Evolutionary conservation across 129 eudicot genomes (phyloP).

Genomic region (Artemisia argyi): DNA sequence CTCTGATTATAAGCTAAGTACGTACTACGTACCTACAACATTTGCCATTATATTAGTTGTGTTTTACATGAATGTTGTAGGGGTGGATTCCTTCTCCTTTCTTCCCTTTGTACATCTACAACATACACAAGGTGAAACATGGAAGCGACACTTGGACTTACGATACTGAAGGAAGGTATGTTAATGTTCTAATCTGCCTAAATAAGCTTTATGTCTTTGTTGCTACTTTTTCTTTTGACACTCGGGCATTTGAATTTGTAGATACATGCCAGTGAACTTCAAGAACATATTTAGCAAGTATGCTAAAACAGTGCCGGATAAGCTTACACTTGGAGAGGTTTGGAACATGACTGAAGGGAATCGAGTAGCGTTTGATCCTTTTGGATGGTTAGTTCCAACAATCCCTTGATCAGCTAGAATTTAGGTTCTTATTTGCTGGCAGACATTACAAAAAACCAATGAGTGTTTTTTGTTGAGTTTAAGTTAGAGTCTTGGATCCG

Average conservation of each 20-base stretch:
- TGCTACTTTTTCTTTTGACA: background rate
- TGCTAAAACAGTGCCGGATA: conserved; percentile 65
- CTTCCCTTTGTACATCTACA: conserved; percentile 66
- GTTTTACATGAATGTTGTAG: conserved; percentile 31
- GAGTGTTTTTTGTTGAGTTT: too few species aligned
- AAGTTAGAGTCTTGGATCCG: too few species aligned
- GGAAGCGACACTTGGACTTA: conserved; percentile 80
- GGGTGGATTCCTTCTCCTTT: conserved; percentile 83
- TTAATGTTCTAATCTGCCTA: background rate
- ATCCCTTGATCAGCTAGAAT: background rate
- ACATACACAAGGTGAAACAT: conserved; percentile 78
- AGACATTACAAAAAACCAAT: too few species aligned
- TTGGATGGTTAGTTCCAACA: conserved; percentile 60
- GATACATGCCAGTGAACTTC: conserved; percentile 66
- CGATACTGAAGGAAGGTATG: conserved; percentile 85
- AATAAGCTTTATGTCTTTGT: background rate
- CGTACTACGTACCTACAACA: too few species aligned
- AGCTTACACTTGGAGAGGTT: conserved; percentile 62
- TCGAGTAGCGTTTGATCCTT: conserved; percentile 52
- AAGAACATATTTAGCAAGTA: conserved; percentile 90
- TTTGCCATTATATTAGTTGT: too few species aligned
- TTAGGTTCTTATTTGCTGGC: background rate
- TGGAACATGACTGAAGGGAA: conserved; percentile 89
- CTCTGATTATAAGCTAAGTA: background rate
- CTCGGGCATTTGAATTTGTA: conserved; percentile 20